A percentile compares a stretch with the other conserved stretches of the same genome.
phyloP scores from a whole-genome alignment of 1,284 basidiomycete species.

The Ceratobasidium theobromae region DNA sequence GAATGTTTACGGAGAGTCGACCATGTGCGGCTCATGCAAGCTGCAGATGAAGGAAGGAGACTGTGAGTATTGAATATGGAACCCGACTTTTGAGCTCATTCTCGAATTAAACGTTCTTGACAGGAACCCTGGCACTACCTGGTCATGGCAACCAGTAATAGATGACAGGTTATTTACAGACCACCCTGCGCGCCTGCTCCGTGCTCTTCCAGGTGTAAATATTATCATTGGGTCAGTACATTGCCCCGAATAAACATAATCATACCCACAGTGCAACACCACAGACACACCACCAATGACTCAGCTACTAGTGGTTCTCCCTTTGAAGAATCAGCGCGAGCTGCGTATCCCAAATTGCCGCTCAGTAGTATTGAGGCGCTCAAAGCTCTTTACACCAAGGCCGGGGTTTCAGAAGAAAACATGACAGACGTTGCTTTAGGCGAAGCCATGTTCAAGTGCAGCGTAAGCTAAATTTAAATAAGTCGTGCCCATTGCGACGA shows the following conservation, averaged over 20 bases:
- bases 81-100: no score
- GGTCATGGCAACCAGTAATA: slow-evolving; percentile 47
- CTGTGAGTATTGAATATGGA: no score
- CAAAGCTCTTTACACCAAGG: neutral
- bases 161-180: slow-evolving; percentile 54
- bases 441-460: slow-evolving; percentile 1
- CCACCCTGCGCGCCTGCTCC: slow-evolving; percentile 51
- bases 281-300: slow-evolving; percentile 17
- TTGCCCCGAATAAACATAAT: neutral
- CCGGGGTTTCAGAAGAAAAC: slow-evolving; percentile 6
- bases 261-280: neutral
- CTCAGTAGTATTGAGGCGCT: neutral
- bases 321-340: neutral
- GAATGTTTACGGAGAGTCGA: slow-evolving; percentile 24
- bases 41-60: slow-evolving; percentile 41
- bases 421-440: neutral
- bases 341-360: neutral
- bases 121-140: slow-evolving; percentile 42
- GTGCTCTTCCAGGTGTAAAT: slow-evolving; percentile 52
- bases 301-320: neutral
- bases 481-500: neutral
- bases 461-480: neutral
- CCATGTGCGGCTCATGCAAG: slow-evolving; percentile 54
- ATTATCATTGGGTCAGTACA: slow-evolving; percentile 56
- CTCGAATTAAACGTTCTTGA: slow-evolving; percentile 35